Conservation (phyloP, 192 early-diverging fungal genomes). For the Coemansia sp. region DNA sequence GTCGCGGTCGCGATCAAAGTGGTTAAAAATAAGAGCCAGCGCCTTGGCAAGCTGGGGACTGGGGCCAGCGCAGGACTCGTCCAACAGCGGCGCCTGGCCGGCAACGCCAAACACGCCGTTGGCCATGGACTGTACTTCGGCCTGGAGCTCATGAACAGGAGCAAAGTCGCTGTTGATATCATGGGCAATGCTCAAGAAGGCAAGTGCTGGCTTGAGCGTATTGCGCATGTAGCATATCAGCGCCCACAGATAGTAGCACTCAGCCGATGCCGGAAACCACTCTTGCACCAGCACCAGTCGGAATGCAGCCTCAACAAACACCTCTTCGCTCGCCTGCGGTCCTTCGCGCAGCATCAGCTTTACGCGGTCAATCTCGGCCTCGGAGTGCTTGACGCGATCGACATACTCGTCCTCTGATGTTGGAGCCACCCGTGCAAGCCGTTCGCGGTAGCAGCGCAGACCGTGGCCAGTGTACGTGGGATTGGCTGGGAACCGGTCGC, state of each 20-base stretch:
- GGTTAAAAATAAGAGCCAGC: slow-evolving; percentile 39
- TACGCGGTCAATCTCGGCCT: slow-evolving; percentile 29
- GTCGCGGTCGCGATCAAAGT: slow-evolving; percentile 45
- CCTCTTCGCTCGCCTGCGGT: slow-evolving; percentile 18
- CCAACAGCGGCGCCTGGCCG: slow-evolving; percentile 38
- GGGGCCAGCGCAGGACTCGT: slow-evolving; percentile 26
- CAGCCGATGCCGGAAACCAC: slow-evolving; percentile 41
- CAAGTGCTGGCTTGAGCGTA: slow-evolving; percentile 31
- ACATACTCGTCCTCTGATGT: slow-evolving; percentile 22
- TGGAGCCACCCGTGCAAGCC: slow-evolving; percentile 33
- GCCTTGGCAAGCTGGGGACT: slow-evolving; percentile 39
- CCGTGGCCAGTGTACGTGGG: slow-evolving; percentile 4
- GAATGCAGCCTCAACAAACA: slow-evolving; percentile 37
- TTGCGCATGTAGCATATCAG: slow-evolving; percentile 51
- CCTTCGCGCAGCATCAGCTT: slow-evolving; percentile 47
- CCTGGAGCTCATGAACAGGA: slow-evolving; percentile 38
- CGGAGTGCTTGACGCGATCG: slow-evolving; percentile 17
- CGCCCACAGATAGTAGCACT: slow-evolving; percentile 53
- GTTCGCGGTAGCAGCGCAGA: slow-evolving; percentile 39
- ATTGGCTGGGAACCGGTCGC: neutral
- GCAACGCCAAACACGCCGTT: slow-evolving; percentile 27
- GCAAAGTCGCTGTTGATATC: slow-evolving; percentile 25
- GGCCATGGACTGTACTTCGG: slow-evolving; percentile 27
- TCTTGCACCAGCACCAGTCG: slow-evolving; percentile 46
- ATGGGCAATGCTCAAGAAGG: slow-evolving; percentile 36